Evolutionary conservation across 192 early-diverging fungal genomes (phyloP).

Genomic region (Endogone sp.): DNA sequence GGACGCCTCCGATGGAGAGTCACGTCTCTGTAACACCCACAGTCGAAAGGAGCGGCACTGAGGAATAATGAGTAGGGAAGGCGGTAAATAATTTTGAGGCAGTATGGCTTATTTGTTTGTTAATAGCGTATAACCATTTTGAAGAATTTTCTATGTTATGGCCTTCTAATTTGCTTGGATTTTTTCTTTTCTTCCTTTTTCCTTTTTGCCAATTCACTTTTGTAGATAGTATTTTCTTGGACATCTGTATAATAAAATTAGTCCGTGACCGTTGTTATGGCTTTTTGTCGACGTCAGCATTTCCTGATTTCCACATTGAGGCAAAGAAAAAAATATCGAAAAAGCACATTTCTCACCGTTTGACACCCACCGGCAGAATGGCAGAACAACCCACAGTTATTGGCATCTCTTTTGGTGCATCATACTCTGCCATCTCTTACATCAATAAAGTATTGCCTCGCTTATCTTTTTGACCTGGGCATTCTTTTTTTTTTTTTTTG

Average conservation of each 20-base stretch:
- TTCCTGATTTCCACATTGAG: background rate
- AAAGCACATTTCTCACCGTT: background rate
- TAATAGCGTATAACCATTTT: no score
- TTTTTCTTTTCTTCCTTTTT: background rate
- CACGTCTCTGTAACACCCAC: no score
- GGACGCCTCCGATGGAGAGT: background rate
- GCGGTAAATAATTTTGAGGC: no score
- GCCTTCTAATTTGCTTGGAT: no score
- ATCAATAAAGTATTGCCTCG: constrained; percentile 60
- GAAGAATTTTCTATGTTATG: no score
- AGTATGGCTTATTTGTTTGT: no score
- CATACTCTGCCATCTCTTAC: constrained; percentile 81
- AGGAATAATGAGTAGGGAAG: no score
- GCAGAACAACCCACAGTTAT: constrained; percentile 43
- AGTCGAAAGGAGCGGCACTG: no score
- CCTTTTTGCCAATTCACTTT: background rate
- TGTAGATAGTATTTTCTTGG: background rate
- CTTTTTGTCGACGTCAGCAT: no score
- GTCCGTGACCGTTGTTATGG: background rate
- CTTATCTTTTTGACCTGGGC: background rate
- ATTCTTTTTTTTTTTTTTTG: background rate
- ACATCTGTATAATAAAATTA: no score
- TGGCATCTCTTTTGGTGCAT: constrained; percentile 84
- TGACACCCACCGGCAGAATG: constrained; percentile 12
- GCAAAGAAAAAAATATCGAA: background rate